Base-by-base conservation (phyloP, 106 monocot genomes). In the Xerophyta viscosa region DNA sequence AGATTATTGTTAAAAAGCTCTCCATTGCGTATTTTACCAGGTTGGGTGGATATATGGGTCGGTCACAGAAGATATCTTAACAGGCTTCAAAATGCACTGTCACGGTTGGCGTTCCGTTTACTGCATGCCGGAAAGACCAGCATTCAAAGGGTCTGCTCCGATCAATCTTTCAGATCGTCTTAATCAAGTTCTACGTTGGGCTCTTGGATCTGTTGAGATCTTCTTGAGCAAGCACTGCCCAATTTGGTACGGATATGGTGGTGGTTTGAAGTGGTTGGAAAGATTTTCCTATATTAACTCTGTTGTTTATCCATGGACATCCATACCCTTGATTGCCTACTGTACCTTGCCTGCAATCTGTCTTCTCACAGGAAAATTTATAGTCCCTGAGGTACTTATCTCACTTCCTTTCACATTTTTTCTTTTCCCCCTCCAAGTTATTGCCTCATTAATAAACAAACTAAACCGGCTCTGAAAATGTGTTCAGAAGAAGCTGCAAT, bases 41-140 rank as follows among this genome's bases (percentile, higher is more conserved):
- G 87, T 82, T 73, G 87, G 87, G 2, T 87, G 86, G 84, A 85
- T 85, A 42, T 85, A 85, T 62, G 84, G 84, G 24, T 84, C 84
- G 23, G 86, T 86, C 7, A 87, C 87, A 1, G 87, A 87, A 30
- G 87, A 87, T 64, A 87, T 87, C 27, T 49, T 88, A 36, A 88
- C 88, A 7, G 88, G 88, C 4, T 88, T 88, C 57, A 88, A 88
- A 54, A 88, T 88, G 88, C 88, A 88, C 23, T 88, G 82, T 54
- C 88, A 88, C 55, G 88, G 88, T 12, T 88, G 88, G 88, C 56
- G 82, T 37, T 88, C 88, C 11, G 82, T 88, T 22, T 88, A 88
- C 54, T 88, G 88, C 74, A 88, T 88, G 17, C 88, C 88, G 8
- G 69, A 60, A 48, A 37, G 88, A 47, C 75, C 88, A 3, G 88